Evolutionary conservation across 164 flowering plant species (phyloP), one percentile per base, ranked within the genome.

Genomic region (Tetrastigma voinierianum): DNA sequence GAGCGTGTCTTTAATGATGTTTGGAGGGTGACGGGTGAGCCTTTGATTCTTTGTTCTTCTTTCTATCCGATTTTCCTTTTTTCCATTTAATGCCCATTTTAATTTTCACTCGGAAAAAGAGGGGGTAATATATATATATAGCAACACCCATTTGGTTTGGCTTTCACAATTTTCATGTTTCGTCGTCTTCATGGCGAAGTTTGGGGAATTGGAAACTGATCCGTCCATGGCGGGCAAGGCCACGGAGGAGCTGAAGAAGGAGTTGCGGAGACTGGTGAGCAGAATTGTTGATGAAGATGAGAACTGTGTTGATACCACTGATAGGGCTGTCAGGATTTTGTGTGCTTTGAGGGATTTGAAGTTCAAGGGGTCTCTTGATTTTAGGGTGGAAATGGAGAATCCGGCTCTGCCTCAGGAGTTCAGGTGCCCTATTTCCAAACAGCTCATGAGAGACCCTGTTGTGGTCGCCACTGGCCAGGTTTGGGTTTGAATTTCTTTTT

Each of bases 401-500:
- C 10, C 19, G 2, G 19, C 57, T 46, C 61, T 79, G 65, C 93
- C 91, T 32, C 82, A 74, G 1, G 82, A 82, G 24, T 90, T 88
- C 48, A 64, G 72, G 11, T 90, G 96, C 59, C 89, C 93, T 9
- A 75, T 90, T 57, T 90, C 96, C 2, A 69, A 74, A 16, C 72
- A 80, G 68, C 68, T 90, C 17, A 90, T 90, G 93, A 77, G 46
- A 20, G 91, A 90, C 67, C 96, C 96, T 54, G 93, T 90, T 45
- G 59, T 88, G 51, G 49, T 88, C 25, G 77, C 90, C n/a, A 77
- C 83, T 47, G 96, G 96, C 19, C 84, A 82, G 90, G 93, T 88
- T 67, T 45, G 67, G 18, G 2, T 45, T 57, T 64, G 20, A 24
- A 17, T 11, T 32, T 52, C 24, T 47, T 15, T 47, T 15, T 18